Conservation (phyloP, 805 yeast species). For the Candida schatavii region DNA sequence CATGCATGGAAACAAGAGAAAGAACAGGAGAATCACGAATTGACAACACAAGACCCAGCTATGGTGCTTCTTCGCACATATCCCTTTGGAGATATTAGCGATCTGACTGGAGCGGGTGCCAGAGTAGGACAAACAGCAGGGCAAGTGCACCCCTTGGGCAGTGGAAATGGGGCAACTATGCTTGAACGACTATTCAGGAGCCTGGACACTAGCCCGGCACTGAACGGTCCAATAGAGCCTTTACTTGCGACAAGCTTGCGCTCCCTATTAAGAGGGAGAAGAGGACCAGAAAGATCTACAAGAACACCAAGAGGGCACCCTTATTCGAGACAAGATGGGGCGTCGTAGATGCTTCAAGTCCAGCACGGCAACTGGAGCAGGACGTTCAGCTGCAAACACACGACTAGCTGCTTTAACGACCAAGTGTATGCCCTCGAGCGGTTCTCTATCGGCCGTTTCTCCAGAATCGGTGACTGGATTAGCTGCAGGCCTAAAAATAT, state of each 20-base stretch:
- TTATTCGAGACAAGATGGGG: constrained; percentile 10
- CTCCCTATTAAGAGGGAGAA: constrained; percentile 7
- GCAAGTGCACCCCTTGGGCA: too few species aligned
- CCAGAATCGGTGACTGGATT: too few species aligned
- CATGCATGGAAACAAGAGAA: not conserved
- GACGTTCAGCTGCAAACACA: not conserved
- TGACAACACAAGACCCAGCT: constrained; percentile 18
- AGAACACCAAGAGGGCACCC: constrained; percentile 20
- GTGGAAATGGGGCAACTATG: too few species aligned
- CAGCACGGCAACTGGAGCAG: not conserved
- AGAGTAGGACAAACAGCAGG: too few species aligned
- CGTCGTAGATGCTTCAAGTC: not conserved
- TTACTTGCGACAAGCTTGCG: not conserved
- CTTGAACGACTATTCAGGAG: not conserved
- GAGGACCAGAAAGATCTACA: constrained; percentile 20
- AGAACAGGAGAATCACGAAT: not conserved
- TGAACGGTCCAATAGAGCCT: constrained; percentile 1
- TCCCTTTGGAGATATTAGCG: constrained; percentile 20
- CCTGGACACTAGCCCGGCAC: not conserved
- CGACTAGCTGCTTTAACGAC: not conserved
- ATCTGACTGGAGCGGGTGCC: not conserved
- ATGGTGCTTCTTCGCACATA: constrained; percentile 29
- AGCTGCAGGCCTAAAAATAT: too few species aligned
- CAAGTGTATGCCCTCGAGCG: too few species aligned
- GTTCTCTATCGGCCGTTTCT: too few species aligned